Evolutionary conservation across 179 eudicot genomes (phyloP), one percentile per base, ranked within the genome.

Genomic region (Gypsophila paniculata): DNA sequence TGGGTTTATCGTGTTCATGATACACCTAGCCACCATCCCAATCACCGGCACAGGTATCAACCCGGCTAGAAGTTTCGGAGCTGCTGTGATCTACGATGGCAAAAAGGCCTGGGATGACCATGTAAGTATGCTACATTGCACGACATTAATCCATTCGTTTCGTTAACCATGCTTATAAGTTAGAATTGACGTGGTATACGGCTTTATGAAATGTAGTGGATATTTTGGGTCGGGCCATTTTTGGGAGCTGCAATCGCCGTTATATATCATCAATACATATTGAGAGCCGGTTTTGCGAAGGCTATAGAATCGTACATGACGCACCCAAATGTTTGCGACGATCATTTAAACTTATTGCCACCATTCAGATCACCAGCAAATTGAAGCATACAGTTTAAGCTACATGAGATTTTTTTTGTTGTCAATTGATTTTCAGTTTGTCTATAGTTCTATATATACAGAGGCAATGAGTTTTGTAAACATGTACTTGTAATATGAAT

Each of bases 171-270:
- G n/a, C n/a, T n/a, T n/a, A n/a, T n/a, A n/a, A n/a, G n/a, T n/a
- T n/a, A n/a, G n/a, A n/a, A n/a, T n/a, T n/a, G n/a, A n/a, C n/a
- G n/a, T n/a, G n/a, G n/a, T n/a, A n/a, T n/a, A n/a, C n/a, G n/a
- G n/a, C 21, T 65, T 67, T 59, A 15, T 64, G 32, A 55, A 59
- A 26, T 79, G 76, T 69, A 86, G 89, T 86, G 89, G 89, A 79
- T 86, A 8, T 86, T 86, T 79, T 86, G 89, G 89, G 86, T 81
- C 11, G 89, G 89, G 19, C 89, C 89, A 54, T 77, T 83, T 66
- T 68, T 83, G 4, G 89, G 89, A 8, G 89, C 89, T 2, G 84
- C 89, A 22, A 81, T 86, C 17, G 89, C 86, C 12, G 89, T 85
- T 11, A 55, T 86, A 36, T 86, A 86, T 74, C 85, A 86, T 69